A percentile compares a stretch with the other conserved stretches of the same genome.
These are phyloP conservation scores for Malus hybrid DNA, from an alignment of 331 rosid genomes.

Conservation along the genomic window DNA sequence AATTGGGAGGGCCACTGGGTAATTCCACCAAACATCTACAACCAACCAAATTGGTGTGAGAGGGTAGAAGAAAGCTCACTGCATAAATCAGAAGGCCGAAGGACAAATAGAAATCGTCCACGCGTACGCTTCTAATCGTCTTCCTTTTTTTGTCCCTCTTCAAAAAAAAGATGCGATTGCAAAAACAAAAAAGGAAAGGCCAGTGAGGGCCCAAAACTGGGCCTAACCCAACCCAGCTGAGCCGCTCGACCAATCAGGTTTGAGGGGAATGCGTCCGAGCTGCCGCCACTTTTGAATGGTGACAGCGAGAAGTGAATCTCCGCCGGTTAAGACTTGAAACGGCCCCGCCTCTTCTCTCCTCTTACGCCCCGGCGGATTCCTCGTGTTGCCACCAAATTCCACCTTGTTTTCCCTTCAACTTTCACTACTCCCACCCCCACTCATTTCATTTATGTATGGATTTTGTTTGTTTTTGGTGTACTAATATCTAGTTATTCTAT, in stretches of 20 bases:
- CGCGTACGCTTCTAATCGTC: neutral
- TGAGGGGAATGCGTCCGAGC: neutral
- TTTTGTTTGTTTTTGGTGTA: too few relatives aligned
- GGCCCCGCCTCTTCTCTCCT: neutral
- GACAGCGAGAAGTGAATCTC: neutral
- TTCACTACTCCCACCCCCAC: too few relatives aligned
- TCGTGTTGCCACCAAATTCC: too few relatives aligned
- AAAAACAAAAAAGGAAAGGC: neutral
- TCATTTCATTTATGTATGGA: too few relatives aligned
- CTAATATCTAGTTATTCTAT: too few relatives aligned
- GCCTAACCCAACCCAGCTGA: neutral
- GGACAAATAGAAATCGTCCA: slow-evolving; percentile 5
- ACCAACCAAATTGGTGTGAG: neutral
- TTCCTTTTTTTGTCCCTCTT: neutral
- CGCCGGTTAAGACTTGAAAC: neutral
- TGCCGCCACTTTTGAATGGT: neutral
- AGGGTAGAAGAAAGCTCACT: neutral
- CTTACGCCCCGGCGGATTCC: too few relatives aligned
- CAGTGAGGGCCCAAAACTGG: too few relatives aligned
- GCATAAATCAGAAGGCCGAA: neutral
- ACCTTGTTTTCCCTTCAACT: too few relatives aligned
- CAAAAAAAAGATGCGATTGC: neutral
- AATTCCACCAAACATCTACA: neutral
- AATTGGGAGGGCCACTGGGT: neutral
- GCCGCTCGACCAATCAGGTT: neutral